Base-by-base conservation (phyloP, 768 basidiomycete genomes). In the Tephrocybe rancida region DNA sequence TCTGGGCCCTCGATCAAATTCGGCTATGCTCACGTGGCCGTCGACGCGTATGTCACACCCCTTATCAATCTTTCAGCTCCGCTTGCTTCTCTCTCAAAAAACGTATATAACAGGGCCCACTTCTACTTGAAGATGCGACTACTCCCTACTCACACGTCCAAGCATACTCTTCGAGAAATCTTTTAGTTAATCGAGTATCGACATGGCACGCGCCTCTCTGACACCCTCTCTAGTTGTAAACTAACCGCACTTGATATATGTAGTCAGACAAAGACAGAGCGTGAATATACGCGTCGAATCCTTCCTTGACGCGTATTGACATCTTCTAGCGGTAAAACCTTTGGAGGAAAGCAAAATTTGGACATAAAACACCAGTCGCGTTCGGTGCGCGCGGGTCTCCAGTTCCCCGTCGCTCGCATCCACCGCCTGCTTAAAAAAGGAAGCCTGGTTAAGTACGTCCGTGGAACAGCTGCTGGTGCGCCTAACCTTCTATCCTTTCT, bases 371-470 rank as follows among this genome's bases (percentile, higher is more conserved):
- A 79, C 7, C 78, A 83, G 64, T 86, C 88, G 48, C 85, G 88
- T 52, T 91, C 92, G 13, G 71, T 78, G 44, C 80, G 78, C 68
- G 82, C 83, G 3, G 82, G 84, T 56, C 72, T 85, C 52, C 83
- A 84, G 62, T 89, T 93, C 73, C 88, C 91, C 52, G 90, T 92
- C 54, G 85, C 85, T 69, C 87, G 91, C 79, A 87, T 93, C 61
- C 88, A 89, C 71, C 81, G 91, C 69, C 72, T 87, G 18, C 66
- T 92, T 68, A 90, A 87, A 74, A 78, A 79, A 64, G 86, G 84
- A 35, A 87, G 87, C 75, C 87, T 87, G 63, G 85, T 82, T 5
- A 82, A 84, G 66, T 83, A 87, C 64, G 77, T 91, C 55, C 86
- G 84, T 66, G 78, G 82, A 47, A 84, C 81, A 65, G 85, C 88